phyloP scores from a whole-genome alignment of 768 basidiomycete species.

The Coprinopsis cinerea region DNA sequence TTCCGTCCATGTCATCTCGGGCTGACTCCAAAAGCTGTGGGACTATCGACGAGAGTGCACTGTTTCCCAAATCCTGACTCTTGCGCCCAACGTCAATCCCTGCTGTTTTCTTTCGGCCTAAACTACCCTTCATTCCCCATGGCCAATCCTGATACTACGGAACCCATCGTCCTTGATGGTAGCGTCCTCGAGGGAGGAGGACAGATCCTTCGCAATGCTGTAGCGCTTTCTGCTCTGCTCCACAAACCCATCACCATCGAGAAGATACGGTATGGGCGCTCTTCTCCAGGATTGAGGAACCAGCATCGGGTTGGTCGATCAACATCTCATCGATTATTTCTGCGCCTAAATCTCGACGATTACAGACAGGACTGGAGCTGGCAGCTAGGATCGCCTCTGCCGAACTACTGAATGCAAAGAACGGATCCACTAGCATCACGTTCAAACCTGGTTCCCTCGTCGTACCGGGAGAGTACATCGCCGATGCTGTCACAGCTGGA shows the following conservation, averaged over 20 bases:
- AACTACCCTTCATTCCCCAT: neutral
- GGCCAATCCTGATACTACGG: neutral
- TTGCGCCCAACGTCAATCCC: too few relatives aligned
- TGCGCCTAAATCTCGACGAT: too few relatives aligned
- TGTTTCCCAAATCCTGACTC: too few relatives aligned
- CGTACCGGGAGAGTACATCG: constrained; percentile 33
- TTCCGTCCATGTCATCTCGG: too few relatives aligned
- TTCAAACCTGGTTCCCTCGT: constrained; percentile 48
- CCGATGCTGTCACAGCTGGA: constrained; percentile 57
- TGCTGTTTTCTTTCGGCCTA: too few relatives aligned
- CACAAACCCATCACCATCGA: constrained; percentile 52
- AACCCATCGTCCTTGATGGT: constrained; percentile 25
- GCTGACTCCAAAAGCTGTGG: too few relatives aligned
- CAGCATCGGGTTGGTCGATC: constrained; percentile 60
- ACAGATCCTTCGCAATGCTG: constrained; percentile 65
- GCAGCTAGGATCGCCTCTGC: constrained; percentile 57
- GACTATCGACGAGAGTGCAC: too few relatives aligned
- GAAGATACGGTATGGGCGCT: constrained; percentile 55
- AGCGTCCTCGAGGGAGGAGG: constrained; percentile 59
- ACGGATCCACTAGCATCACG: constrained; percentile 46
- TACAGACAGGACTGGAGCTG: constrained; percentile 68
- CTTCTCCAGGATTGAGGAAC: constrained; percentile 59
- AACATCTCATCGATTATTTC: neutral
- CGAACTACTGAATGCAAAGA: constrained; percentile 44
- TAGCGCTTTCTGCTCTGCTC: constrained; percentile 61